These are phyloP conservation scores for Quillaja saponaria DNA, from an alignment of 306 rosid genomes.

Conservation along the genomic window DNA sequence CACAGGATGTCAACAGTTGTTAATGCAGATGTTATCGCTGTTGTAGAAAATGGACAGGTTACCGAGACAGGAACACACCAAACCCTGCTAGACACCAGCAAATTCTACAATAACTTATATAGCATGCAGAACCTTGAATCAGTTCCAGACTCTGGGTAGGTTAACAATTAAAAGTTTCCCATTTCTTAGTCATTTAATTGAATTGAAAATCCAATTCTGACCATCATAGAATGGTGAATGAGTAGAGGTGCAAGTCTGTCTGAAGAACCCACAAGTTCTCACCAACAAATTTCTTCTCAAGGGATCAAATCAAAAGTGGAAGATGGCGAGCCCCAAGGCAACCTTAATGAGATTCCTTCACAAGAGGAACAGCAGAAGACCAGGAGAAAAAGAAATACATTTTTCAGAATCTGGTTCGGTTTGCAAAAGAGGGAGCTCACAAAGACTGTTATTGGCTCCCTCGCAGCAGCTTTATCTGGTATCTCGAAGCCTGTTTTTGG, in stretches of 20 bases:
- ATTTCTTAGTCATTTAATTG: conserved; percentile 1
- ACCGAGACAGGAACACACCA: conserved; percentile 72
- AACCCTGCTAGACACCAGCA: conserved; percentile 60
- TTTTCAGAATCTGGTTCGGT: conserved; percentile 84
- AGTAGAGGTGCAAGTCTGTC: conserved; percentile 45
- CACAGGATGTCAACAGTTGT: conserved; percentile 80
- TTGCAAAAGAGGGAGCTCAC: conserved; percentile 50
- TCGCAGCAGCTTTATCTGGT: conserved; percentile 67
- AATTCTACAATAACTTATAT: conserved; percentile 59
- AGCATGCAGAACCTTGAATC: conserved; percentile 69
- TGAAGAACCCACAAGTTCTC: conserved; percentile 36
- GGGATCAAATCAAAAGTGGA: conserved; percentile 38
- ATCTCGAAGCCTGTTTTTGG: conserved; percentile 86
- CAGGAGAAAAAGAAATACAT: conserved; percentile 37
- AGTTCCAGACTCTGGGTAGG: conserved; percentile 53
- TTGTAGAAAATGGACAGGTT: conserved; percentile 70
- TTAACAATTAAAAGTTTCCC: conserved; percentile 8
- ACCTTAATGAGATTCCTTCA: conserved; percentile 26
- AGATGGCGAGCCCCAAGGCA: conserved; percentile 25
- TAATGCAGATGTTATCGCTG: conserved; percentile 82
- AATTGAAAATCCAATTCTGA: conserved; percentile 21
- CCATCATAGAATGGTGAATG: conserved; percentile 35
- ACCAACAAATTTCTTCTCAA: conserved; percentile 38
- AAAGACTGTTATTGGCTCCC: conserved; percentile 58
- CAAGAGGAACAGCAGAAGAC: conserved; percentile 37